phyloP scores from a whole-genome alignment of 1,284 basidiomycete genomes.

The Phellopilus nigrolimitatus region DNA sequence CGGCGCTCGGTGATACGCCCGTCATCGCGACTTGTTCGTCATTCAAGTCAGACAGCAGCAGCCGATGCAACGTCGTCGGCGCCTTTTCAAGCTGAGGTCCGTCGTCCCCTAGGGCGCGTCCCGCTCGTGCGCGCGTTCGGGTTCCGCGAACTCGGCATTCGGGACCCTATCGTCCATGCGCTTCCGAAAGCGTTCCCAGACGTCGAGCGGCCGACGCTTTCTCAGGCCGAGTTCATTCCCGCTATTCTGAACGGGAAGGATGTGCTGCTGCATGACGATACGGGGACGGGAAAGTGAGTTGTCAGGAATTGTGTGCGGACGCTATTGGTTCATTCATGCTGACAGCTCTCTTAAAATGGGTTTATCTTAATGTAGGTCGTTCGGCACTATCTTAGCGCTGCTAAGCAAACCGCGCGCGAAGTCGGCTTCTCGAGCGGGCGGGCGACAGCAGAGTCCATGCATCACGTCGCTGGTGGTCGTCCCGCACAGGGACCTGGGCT shows the following conservation, averaged over 20 bases:
- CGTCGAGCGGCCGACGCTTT: slow-evolving; percentile 50
- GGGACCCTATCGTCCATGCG: slow-evolving; percentile 41
- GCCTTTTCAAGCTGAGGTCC: no score
- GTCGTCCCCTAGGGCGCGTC: slow-evolving; percentile 2
- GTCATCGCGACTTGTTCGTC: neutral
- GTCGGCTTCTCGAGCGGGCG: slow-evolving; percentile 10
- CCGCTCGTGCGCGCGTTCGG: slow-evolving; percentile 16
- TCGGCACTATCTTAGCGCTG: slow-evolving; percentile 61
- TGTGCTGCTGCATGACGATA: slow-evolving; percentile 60
- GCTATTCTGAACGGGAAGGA: slow-evolving; percentile 54
- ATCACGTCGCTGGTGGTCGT: slow-evolving; percentile 59
- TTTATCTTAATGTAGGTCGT: slow-evolving; percentile 54
- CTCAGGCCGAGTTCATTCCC: slow-evolving; percentile 57
- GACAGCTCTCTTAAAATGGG: neutral
- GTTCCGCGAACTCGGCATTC: slow-evolving; percentile 39
- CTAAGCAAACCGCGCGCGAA: slow-evolving; percentile 46
- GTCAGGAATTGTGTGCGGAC: no score
- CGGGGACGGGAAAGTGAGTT: slow-evolving; percentile 73
- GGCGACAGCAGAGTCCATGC: slow-evolving; percentile 23
- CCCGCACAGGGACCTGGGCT: slow-evolving; percentile 69
- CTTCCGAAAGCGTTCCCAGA: slow-evolving; percentile 58
- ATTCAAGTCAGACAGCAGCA: neutral
- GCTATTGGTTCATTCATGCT: no score
- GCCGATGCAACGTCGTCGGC: neutral
- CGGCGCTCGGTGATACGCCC: neutral